These are phyloP conservation scores for Euphrasia confusa DNA, from an alignment of 257 asterid species.

Conservation along the genomic window DNA sequence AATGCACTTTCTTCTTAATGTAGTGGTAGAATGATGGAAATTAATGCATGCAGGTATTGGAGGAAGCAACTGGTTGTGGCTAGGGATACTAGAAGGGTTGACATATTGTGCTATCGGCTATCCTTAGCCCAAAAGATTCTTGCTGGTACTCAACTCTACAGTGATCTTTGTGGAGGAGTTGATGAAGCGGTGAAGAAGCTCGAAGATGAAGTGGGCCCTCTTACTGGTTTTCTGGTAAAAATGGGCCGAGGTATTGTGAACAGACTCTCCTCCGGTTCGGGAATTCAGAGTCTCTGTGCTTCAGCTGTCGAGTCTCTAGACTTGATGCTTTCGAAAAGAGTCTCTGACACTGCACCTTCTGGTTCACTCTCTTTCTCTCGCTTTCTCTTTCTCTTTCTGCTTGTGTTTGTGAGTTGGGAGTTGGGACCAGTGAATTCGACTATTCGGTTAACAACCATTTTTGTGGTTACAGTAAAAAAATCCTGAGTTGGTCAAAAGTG, in stretches of 20 bases:
- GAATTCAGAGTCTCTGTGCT: constrained; percentile 75
- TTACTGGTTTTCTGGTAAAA: constrained; percentile 88
- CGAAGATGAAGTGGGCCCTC: constrained; percentile 81
- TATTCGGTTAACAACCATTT: background rate
- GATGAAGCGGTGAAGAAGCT: constrained; percentile 65
- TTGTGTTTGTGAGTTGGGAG: background rate
- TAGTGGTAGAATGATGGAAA: constrained; percentile 3
- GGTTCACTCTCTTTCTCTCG: constrained; percentile 31
- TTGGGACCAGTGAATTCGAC: background rate
- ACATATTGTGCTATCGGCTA: constrained; percentile 81
- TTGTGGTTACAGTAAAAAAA: background rate
- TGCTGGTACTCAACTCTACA: constrained; percentile 52
- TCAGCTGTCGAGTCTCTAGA: constrained; percentile 66
- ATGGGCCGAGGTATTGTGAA: constrained; percentile 92
- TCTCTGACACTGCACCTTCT: constrained; percentile 29
- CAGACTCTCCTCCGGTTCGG: constrained; percentile 85
- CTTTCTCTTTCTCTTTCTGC: background rate
- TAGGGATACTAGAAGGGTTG: constrained; percentile 90
- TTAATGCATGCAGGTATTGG: constrained; percentile 54
- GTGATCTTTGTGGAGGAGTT: constrained; percentile 37
- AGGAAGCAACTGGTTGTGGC: constrained; percentile 80
- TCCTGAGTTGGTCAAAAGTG: background rate
- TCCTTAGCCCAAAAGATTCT: constrained; percentile 82
- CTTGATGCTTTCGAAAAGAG: constrained; percentile 39
- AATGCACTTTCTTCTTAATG: background rate